A percentile compares a stretch with the other conserved stretches of the same genome.
These are phyloP conservation scores for Fusarium albosuccineum DNA, from an alignment of 2,329 filamentous ascomycete species.

Conservation along the genomic window DNA sequence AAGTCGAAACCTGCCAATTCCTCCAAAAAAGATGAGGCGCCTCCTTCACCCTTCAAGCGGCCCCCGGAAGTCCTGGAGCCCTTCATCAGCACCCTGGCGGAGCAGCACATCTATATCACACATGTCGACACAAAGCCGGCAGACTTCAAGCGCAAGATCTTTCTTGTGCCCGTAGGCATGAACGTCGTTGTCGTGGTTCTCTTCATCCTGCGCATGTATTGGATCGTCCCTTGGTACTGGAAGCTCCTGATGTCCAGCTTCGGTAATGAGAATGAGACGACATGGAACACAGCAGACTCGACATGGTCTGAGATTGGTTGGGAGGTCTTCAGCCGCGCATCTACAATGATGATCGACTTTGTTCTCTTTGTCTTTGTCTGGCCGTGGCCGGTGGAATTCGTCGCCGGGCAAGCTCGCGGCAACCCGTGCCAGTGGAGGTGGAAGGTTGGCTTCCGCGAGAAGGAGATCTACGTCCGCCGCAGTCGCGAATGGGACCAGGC, in stretches of 20 bases:
- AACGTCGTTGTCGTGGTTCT: conserved; percentile 76
- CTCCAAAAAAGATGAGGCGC: conserved; percentile 49
- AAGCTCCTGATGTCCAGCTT: conserved; percentile 73
- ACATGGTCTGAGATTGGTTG: conserved; percentile 68
- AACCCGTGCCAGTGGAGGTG: conserved; percentile 81
- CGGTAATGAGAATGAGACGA: conserved; percentile 75
- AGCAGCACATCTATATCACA: conserved; percentile 82
- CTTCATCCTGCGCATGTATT: conserved; percentile 76
- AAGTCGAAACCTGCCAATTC: conserved; percentile 49
- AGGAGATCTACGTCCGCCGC: conserved; percentile 85
- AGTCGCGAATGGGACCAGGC: conserved; percentile 78
- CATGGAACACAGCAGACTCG: conserved; percentile 69
- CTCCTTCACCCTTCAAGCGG: conserved; percentile 76
- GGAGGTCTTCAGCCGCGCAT: conserved; percentile 70
- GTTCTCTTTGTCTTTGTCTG: conserved; percentile 75
- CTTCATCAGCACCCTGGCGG: conserved; percentile 75
- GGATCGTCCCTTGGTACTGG: conserved; percentile 80
- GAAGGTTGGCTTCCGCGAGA: conserved; percentile 79
- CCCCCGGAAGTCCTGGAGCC: conserved; percentile 73
- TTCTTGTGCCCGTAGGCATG: conserved; percentile 81
- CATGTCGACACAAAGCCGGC: conserved; percentile 81
- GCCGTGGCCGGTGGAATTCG: conserved; percentile 81
- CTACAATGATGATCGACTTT: conserved; percentile 81
- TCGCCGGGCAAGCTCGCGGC: conserved; percentile 67
- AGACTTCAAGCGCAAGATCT: conserved; percentile 84